Evolutionary conservation across 2,329 filamentous ascomycete species (phyloP).

Genomic region (Penicillium sp.): DNA sequence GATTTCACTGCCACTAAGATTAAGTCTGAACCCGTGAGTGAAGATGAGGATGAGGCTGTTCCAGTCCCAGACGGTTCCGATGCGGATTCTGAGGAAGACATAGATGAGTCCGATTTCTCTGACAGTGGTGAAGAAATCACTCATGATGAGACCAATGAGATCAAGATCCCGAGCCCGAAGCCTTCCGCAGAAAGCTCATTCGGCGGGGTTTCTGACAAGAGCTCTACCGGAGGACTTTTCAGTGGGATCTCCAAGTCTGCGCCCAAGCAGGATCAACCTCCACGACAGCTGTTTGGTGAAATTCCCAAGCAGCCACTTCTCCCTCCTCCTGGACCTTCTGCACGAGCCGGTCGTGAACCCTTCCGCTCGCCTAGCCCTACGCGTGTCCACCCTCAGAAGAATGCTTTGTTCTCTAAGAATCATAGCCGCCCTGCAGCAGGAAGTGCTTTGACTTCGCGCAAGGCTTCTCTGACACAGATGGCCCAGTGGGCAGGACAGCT

Average conservation of each 20-base stretch:
- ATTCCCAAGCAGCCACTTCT: constrained; percentile 37
- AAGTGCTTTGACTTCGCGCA: constrained; percentile 41
- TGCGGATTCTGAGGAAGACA: constrained; percentile 30
- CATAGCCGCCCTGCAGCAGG: constrained; percentile 36
- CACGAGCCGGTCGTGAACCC: constrained; percentile 31
- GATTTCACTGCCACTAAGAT: constrained; percentile 26
- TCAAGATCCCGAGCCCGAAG: constrained; percentile 35
- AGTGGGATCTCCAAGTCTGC: constrained; percentile 34
- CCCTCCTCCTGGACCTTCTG: constrained; percentile 35
- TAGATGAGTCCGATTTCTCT: constrained; percentile 43
- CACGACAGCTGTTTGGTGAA: constrained; percentile 45
- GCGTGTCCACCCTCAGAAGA: constrained; percentile 31
- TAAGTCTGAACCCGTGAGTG: constrained; percentile 16
- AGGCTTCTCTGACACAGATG: constrained; percentile 36
- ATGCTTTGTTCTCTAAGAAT: constrained; percentile 26
- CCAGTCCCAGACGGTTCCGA: constrained; percentile 38
- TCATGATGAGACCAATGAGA: constrained; percentile 39
- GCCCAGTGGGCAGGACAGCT: constrained; percentile 29
- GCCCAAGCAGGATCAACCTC: constrained; percentile 23
- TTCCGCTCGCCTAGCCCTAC: constrained; percentile 49
- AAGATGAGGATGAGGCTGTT: constrained; percentile 25
- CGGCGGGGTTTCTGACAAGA: constrained; percentile 35
- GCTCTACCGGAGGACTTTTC: constrained; percentile 42
- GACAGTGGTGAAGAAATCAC: constrained; percentile 49
- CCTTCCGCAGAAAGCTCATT: constrained; percentile 48